Evolutionary conservation across 257 asterid species (phyloP).

Genomic region (Cruciata laevipes): DNA sequence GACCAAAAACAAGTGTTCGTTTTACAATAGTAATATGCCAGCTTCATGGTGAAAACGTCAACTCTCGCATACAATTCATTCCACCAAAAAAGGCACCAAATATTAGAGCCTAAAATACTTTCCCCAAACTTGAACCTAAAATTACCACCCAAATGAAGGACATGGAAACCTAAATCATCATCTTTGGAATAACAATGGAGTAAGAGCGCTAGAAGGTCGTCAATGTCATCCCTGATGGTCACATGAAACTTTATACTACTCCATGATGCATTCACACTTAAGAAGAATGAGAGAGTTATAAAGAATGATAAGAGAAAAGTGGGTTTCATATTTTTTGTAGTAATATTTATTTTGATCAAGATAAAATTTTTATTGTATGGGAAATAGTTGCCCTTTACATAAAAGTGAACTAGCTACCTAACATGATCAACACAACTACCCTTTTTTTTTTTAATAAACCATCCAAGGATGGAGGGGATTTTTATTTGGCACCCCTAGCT

Average conservation of each 20-base stretch:
- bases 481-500: too few species aligned
- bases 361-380: not conserved
- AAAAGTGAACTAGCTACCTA: not conserved
- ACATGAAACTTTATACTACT: too few species aligned
- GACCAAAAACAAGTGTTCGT: too few species aligned
- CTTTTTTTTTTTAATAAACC: too few species aligned
- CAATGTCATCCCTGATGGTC: not conserved
- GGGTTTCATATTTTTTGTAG: not conserved
- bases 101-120: not conserved
- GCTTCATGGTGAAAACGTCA: not conserved
- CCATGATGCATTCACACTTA: not conserved
- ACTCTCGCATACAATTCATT: not conserved
- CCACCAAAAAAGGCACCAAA: slow-evolving; percentile 6
- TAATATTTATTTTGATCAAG: too few species aligned
- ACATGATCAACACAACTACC: too few species aligned
- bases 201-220: not conserved
- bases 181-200: not conserved
- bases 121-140: not conserved
- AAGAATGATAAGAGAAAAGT: not conserved
- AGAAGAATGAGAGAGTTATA: not conserved
- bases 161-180: not conserved
- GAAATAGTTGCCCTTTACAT: not conserved
- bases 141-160: not conserved
- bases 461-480: too few species aligned
- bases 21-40: too few species aligned